Evolutionary conservation across 2,329 filamentous ascomycete species (phyloP), one percentile per base, ranked within the genome.

Genomic region (Aspergillus unguis): DNA sequence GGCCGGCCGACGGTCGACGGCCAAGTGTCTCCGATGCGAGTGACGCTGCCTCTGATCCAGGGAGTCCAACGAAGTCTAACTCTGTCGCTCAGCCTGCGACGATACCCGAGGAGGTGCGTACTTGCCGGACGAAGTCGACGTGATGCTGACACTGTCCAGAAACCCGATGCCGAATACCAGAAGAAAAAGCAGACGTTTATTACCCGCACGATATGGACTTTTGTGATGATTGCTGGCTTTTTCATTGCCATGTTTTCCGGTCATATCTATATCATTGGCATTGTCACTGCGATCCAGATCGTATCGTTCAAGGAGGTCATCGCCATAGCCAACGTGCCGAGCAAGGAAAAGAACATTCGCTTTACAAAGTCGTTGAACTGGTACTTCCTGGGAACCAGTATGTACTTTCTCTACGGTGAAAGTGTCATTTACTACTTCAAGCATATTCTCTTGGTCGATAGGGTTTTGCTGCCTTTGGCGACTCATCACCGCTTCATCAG

Each of bases 381-480:
- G 94, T 99, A 99, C 74, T 99, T 95, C 79, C 81, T 99, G 49
- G 94, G 91, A n/a, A 90, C 89, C 27, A 96, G 92, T 62, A 97
- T 99, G 92, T 99, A 99, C 79, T 99, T 96, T 65, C 80, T 99
- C 46, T 99, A 99, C 70, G 94, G 94, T 68, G 94, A 99, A 76
- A 96, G 90, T 65, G 92, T 99, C 67, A 96, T 99, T 67, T 99
- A 99, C 78, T 99, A 99, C 76, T 99, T 99, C 77, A 99, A 99
- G 81, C 94, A 99, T 71, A 92, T 99, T 61, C 85, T 99, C 40
- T 78, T 99, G 54, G 92, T 99, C 42, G 94, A 99, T 75, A 90
- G 88, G 72, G 88, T 97, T 42, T 79, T 99, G 56, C 79, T 96
- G 53, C 94, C 94, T 6, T 85, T 99, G 69, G 92, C 94, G 50